Evolutionary conservation across 805 yeast genomes (phyloP).

Genomic region (Cyberlindnera meyerae): DNA sequence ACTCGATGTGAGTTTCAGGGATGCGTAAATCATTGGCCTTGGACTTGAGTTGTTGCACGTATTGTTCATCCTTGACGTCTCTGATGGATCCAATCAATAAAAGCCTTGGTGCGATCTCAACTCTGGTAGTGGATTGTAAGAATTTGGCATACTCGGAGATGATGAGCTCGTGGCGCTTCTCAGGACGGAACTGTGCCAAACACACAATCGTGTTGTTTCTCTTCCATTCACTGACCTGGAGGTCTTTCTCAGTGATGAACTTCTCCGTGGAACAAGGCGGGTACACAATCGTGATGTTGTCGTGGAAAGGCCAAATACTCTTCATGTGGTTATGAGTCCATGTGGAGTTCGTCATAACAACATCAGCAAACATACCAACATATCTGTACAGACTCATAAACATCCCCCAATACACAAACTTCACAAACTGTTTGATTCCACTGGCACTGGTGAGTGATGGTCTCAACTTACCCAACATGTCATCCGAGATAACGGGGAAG

Average conservation of each 20-base stretch:
- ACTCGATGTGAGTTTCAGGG: constrained; percentile 38
- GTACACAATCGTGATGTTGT: constrained; percentile 49
- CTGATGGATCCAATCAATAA: constrained; percentile 84
- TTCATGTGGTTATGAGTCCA: constrained; percentile 85
- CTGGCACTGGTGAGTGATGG: constrained; percentile 21
- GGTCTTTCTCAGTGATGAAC: constrained; percentile 26
- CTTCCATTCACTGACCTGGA: constrained; percentile 16
- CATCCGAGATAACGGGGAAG: constrained; percentile 85
- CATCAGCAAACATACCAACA: constrained; percentile 61
- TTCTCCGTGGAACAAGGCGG: constrained; percentile 87
- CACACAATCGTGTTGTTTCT: constrained; percentile 35
- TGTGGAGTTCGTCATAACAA: constrained; percentile 75
- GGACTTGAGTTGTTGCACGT: constrained; percentile 45
- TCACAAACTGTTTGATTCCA: constrained; percentile 30
- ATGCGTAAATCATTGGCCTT: constrained; percentile 42
- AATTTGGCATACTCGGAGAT: constrained; percentile 59
- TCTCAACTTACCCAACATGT: constrained; percentile 69
- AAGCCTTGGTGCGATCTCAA: constrained; percentile 43
- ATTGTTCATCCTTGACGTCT: constrained; percentile 54
- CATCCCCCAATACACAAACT: constrained; percentile 64
- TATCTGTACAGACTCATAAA: constrained; percentile 60
- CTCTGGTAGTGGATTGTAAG: constrained; percentile 24
- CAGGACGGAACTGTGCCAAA: constrained; percentile 93
- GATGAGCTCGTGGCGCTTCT: constrained; percentile 79
- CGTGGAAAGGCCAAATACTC: constrained; percentile 54